Base-by-base conservation (phyloP, 1,284 basidiomycete genomes). In the Heimioporus punctisporus region DNA sequence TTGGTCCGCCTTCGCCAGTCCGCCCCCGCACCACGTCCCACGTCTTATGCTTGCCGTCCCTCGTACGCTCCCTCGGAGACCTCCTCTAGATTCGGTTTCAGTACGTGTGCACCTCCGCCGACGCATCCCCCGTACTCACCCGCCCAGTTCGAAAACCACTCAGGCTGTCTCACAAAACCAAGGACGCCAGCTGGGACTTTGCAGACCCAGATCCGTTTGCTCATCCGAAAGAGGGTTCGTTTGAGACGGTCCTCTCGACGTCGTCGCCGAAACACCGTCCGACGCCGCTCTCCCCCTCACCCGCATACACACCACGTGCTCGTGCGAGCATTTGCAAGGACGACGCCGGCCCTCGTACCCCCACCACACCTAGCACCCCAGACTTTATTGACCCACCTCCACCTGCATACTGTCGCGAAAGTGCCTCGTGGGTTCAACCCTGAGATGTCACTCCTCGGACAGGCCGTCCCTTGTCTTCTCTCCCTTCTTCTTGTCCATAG, bases 131-230 rank as follows among this genome's bases (percentile, higher is more conserved):
- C 39, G 10, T 21, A 12, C 21, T 42, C 17, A n/a, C 40, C 2
- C 26, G 25, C 17, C 28, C 34, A 69, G 66, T 41, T 30, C 68
- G 63, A 14, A 68, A 70, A 10, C 57, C 66, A 9, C 55, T 69
- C 42, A 68, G 55, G 45, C 57, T 68, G 34, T 58, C 65, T 0
- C 66, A 54, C 23, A 54, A 52, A 47, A 56, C 45, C 8, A 46
- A 56, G 2, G 58, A 65, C 28, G 27, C 39, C 26, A 64, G 64
- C 54, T 69, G 67, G 67, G 67, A 69, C 54, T 72, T 72, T 69
- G 63, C 67, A 0, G 67, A 69, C 45, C 62, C 65, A 3, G 69
- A 72, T 48, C 69, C 70, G 1, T 52, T 50, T 4, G 48, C 54
- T 3, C 31, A 15, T 19, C n/a, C 44, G 3, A 48, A 54, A 43